Evolutionary conservation across 768 basidiomycete genomes (phyloP), one percentile per base, ranked within the genome.

Genomic region (Favolaschia claudopus): DNA sequence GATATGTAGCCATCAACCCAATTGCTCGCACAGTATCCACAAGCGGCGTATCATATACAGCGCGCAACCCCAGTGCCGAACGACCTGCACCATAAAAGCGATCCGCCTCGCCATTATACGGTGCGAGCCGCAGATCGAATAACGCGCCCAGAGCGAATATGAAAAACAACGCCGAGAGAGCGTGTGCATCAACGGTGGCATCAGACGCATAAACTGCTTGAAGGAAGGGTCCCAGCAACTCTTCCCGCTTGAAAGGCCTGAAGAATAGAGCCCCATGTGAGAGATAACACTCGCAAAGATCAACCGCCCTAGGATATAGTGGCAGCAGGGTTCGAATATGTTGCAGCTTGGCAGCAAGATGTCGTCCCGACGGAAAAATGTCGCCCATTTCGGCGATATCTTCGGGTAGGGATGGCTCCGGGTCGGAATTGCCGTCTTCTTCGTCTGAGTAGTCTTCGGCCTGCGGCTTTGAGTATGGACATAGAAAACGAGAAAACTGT

Each of bases 131-230:
- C 24, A 85, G 69, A 59, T 89, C 87, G 36, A 88, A 73, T n/a
- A 88, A 72, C 7, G 83, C 84, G 1, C 87, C 87, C 10, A 89
- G 78, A 1, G 87, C 85, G 39, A 89, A 80, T 20, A 87, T 63
- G 70, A 88, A 86, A 70, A 78, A 89, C 25, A 85, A 57, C 31
- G 80, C 78, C 0, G 85, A 82, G 24, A 89, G 77, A 9, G 78
- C 76, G 68, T 87, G 89, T 1, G 25, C 68, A 34, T 58, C 52
- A 19, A 19, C 39, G 24, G 65, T 45, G 19, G 71, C 65, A 24
- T 72, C 38, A 19, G 46, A 32, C 7, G 39, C 46, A 51, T 84
- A 85, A 1, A 84, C 69, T 7, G 62, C 49, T 13, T 79, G 77
- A 7, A 84, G 62, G 14, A 82, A 68, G 2, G 65, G 60, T 8